These are phyloP conservation scores for Trypanosoma theileri DNA, from an alignment of 208 protist genomes.

Conservation along the genomic window DNA sequence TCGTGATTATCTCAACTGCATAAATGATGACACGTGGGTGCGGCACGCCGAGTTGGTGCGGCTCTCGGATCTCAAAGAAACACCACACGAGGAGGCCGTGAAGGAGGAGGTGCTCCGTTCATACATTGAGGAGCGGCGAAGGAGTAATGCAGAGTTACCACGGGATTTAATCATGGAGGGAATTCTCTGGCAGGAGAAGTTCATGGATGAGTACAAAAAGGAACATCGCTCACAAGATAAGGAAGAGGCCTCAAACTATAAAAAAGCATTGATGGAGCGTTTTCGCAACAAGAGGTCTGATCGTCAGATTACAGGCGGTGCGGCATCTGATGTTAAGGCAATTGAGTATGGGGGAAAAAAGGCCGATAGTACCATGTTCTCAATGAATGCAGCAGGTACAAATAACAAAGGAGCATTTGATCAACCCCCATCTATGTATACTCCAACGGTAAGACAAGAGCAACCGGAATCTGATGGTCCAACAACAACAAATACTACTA, in stretches of 20 bases:
- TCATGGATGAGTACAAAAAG: slow-evolving; percentile 74
- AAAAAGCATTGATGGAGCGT: slow-evolving; percentile 39
- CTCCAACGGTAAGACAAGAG: background rate
- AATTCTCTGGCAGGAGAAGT: slow-evolving; percentile 77
- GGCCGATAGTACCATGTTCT: no score
- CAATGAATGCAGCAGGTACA: background rate
- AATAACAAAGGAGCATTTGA: background rate
- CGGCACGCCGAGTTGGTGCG: slow-evolving; percentile 67
- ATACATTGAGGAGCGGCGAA: slow-evolving; percentile 55
- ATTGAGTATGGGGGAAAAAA: slow-evolving; percentile 13
- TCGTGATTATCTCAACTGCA: slow-evolving; percentile 59
- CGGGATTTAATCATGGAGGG: slow-evolving; percentile 76
- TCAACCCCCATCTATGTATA: background rate
- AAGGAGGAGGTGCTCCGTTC: slow-evolving; percentile 77
- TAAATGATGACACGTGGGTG: slow-evolving; percentile 88
- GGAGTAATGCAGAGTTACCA: slow-evolving; percentile 8
- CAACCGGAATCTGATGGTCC: background rate
- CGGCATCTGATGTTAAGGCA: slow-evolving; percentile 7
- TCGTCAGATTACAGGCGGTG: background rate
- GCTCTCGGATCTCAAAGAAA: slow-evolving; percentile 66
- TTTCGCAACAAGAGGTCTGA: slow-evolving; percentile 34
- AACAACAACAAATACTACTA: background rate
- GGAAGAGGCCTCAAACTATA: slow-evolving; percentile 52
- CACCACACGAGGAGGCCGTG: slow-evolving; percentile 46
- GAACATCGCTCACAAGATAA: slow-evolving; percentile 39